Conservation (phyloP, 768 basidiomycete species). For the Phylloporus sp. region DNA sequence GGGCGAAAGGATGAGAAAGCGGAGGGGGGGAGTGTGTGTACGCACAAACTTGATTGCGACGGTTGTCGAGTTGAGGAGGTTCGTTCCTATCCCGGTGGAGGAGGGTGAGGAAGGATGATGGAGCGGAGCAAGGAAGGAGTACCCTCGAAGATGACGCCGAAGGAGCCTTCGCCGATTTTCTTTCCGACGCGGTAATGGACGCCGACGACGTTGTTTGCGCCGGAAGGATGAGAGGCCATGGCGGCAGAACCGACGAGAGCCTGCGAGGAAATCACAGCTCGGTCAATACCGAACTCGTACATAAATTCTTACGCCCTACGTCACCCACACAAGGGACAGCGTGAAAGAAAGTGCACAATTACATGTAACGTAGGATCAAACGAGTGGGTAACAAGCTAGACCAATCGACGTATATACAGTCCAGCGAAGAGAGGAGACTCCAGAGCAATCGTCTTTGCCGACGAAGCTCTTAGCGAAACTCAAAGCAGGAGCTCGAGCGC, state of each 20-base stretch:
- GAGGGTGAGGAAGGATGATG: neutral
- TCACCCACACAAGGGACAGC: constrained; percentile 10
- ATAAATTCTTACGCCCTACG: too few species aligned
- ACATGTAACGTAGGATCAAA: constrained; percentile 17
- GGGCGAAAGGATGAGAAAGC: constrained; percentile 15
- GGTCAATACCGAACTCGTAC: constrained; percentile 32
- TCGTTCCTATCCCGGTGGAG: constrained; percentile 78
- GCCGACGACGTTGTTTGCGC: constrained; percentile 78
- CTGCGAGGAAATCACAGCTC: constrained; percentile 29
- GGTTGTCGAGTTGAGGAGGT: constrained; percentile 95
- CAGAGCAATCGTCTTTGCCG: constrained; percentile 1
- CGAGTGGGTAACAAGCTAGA: constrained; percentile 19
- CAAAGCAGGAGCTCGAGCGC: constrained; percentile 69
- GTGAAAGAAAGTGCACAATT: constrained; percentile 11
- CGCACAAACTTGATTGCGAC: constrained; percentile 99
- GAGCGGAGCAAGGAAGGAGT: constrained; percentile 5
- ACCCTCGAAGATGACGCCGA: constrained; percentile 95
- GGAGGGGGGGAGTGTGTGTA: constrained; percentile 16
- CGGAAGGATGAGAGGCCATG: constrained; percentile 56
- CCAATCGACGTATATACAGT: constrained; percentile 14
- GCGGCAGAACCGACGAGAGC: constrained; percentile 8
- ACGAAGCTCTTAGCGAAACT: constrained; percentile 61
- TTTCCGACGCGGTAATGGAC: constrained; percentile 97
- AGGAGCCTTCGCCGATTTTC: constrained; percentile 99
- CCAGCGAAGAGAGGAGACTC: constrained; percentile 3